Evolutionary conservation across 805 yeast species (phyloP).

Genomic region (Schwanniomyces yamadae): DNA sequence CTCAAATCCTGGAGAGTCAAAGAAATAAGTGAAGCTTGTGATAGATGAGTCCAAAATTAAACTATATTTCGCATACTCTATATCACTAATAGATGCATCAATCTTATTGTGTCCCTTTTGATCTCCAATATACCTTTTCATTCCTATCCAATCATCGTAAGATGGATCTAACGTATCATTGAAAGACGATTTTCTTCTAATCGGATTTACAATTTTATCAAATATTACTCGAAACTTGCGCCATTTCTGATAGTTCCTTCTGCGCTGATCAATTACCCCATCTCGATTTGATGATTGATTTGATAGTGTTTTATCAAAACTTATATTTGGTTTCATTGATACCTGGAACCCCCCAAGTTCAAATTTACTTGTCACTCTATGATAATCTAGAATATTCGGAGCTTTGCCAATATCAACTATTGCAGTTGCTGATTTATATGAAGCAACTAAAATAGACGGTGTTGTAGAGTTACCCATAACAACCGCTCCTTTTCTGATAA

Average conservation of each 20-base stretch:
- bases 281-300: slow-evolving; percentile 4
- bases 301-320: slow-evolving; percentile 39
- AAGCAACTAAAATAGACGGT: slow-evolving; percentile 64
- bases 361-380: slow-evolving; percentile 45
- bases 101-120: slow-evolving; percentile 14
- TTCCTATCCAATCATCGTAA: slow-evolving; percentile 65
- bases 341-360: slow-evolving; percentile 54
- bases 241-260: slow-evolving; percentile 21
- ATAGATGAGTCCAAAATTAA: slow-evolving; percentile 61
- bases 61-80: slow-evolving; percentile 83
- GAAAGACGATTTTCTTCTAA: slow-evolving; percentile 6
- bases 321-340: slow-evolving; percentile 67
- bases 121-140: slow-evolving; percentile 56
- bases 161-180: slow-evolving; percentile 6
- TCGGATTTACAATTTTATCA: slow-evolving; percentile 7
- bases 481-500: slow-evolving; percentile 64
- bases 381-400: slow-evolving; percentile 52
- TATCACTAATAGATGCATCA: slow-evolving; percentile 37
- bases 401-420: slow-evolving; percentile 53
- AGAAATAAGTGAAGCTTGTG: slow-evolving; percentile 58
- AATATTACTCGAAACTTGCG: slow-evolving; percentile 20
- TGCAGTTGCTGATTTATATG: slow-evolving; percentile 57
- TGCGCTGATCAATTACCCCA: too few relatives aligned
- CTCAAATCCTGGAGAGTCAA: slow-evolving; percentile 64
- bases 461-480: slow-evolving; percentile 81